Base-by-base conservation (phyloP, 2,329 filamentous ascomycete genomes). In the Alternaria angustiovoidea region DNA sequence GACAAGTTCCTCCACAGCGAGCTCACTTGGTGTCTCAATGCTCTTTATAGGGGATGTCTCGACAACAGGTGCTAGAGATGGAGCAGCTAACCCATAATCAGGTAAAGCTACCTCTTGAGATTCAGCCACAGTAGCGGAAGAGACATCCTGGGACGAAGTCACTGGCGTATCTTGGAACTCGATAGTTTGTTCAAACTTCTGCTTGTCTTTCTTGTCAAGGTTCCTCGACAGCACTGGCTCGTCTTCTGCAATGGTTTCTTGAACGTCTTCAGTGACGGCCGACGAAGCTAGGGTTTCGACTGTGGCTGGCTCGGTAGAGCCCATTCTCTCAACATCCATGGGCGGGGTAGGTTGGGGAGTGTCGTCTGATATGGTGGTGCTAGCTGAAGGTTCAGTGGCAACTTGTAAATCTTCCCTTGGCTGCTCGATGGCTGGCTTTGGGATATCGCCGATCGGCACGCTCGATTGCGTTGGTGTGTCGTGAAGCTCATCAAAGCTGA, bases 131-230 rank as follows among this genome's bases (percentile, higher is more conserved):
- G 38, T 43, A 14, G 39, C 18, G 4, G 39, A 5, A 2, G 43
- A 8, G 11, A 11, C 18, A 7, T 36, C 24, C 16, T 46, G 32
- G 36, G 49, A 20, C 5, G 42, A 32, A 32, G 34, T 26, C 4
- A n/a, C 7, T 4, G 48, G 18, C 12, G 34, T 36, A 22, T 67
- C 57, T 30, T 52, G 54, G 3, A 38, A n/a, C 12, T 24, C 14
- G 18, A 47, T 36, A 14, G 56, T 54, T 48, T 71, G 70, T 68
- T 70, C 72, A 1, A 62, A 63, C 48, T 71, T 71, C 54, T 75
- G 74, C 65, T 69, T 71, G 16, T 70, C 69, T 48, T 74, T 71
- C 58, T 70, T 72, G 5, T 66, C 73, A 6, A 66, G 61, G 52
- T 69, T 68, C 46, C 59, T 64, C 28, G 65, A 63, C 5, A 60